Conservation (phyloP, 495 filamentous ascomycete species). For the Aspergillus sclerotiicarbonarius region DNA sequence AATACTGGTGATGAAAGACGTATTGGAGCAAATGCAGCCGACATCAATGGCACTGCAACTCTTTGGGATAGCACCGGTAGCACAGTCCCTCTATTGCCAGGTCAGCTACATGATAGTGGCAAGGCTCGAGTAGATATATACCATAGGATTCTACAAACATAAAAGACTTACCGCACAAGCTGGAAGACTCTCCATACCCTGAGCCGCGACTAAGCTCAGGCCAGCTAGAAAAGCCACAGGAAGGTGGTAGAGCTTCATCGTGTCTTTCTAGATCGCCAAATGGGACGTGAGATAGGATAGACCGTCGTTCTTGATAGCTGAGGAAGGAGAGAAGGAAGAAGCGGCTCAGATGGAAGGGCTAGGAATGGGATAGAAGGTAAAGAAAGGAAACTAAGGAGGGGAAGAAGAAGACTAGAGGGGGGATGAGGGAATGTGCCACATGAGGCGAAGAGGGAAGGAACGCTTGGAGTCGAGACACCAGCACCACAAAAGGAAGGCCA, state of each 20-base stretch:
- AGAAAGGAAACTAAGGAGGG: background rate
- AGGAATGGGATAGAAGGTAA: background rate
- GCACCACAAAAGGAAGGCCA: background rate
- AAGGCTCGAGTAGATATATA: background rate
- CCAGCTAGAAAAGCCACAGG: conserved; percentile 30
- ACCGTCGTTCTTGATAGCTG: background rate
- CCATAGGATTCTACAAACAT: background rate
- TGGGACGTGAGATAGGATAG: background rate
- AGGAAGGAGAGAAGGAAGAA: background rate
- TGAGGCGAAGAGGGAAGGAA: background rate
- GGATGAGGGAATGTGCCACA: background rate
- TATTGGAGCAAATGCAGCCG: conserved; percentile 65
- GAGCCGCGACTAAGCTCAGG: conserved; percentile 37
- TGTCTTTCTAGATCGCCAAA: conserved; percentile 6
- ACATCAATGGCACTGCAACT: conserved; percentile 56
- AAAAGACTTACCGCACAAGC: conserved; percentile 42
- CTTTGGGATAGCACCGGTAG: conserved; percentile 40
- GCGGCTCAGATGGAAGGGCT: background rate
- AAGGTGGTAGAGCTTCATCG: conserved; percentile 40
- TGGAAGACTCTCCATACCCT: conserved; percentile 45
- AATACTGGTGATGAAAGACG: conserved; percentile 57
- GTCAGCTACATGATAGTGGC: background rate
- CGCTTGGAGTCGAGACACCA: background rate
- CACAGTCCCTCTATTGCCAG: conserved; percentile 51
- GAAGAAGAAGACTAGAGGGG: background rate